These are phyloP conservation scores for Monosporascus sp. DNA, from an alignment of 2,329 filamentous ascomycete genomes.

Conservation along the genomic window DNA sequence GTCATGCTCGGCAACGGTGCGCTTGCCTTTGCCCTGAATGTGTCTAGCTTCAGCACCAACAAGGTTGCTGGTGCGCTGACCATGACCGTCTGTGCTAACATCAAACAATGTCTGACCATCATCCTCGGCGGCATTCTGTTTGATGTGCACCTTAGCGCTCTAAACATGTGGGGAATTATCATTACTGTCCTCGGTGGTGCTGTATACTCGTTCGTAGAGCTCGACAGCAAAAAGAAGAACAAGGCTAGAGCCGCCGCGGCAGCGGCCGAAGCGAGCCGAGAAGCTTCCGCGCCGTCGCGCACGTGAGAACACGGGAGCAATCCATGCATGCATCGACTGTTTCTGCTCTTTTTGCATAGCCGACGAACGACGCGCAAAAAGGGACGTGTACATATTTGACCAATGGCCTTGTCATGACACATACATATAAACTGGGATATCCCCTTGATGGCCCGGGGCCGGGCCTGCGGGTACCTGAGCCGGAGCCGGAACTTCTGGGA, in stretches of 20 bases:
- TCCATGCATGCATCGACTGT: too few species aligned
- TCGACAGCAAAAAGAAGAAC: slow-evolving; percentile 38
- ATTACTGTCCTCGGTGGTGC: slow-evolving; percentile 51
- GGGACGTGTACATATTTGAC: too few species aligned
- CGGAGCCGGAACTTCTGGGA: too few species aligned
- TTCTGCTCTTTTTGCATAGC: too few species aligned
- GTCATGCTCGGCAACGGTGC: slow-evolving; percentile 46
- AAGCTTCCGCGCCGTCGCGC: neutral
- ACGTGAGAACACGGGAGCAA: too few species aligned
- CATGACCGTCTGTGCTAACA: slow-evolving; percentile 55
- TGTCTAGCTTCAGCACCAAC: slow-evolving; percentile 54
- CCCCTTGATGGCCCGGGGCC: too few species aligned
- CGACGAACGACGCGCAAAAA: too few species aligned
- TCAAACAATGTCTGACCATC: slow-evolving; percentile 54
- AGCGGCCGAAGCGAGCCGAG: neutral
- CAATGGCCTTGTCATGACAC: too few species aligned
- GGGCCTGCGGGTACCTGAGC: too few species aligned
- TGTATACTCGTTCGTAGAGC: slow-evolving; percentile 53
- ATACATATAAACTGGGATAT: too few species aligned
- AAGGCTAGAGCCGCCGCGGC: neutral
- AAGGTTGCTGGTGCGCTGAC: slow-evolving; percentile 52
- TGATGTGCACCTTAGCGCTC: slow-evolving; percentile 42
- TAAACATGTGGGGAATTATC: slow-evolving; percentile 52
- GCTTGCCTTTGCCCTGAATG: slow-evolving; percentile 51
- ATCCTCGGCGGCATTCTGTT: slow-evolving; percentile 49